Evolutionary conservation across 176 grass and related monocot genomes (phyloP), one percentile per base, ranked within the genome.

Genomic region (Neostapfia colusana): DNA sequence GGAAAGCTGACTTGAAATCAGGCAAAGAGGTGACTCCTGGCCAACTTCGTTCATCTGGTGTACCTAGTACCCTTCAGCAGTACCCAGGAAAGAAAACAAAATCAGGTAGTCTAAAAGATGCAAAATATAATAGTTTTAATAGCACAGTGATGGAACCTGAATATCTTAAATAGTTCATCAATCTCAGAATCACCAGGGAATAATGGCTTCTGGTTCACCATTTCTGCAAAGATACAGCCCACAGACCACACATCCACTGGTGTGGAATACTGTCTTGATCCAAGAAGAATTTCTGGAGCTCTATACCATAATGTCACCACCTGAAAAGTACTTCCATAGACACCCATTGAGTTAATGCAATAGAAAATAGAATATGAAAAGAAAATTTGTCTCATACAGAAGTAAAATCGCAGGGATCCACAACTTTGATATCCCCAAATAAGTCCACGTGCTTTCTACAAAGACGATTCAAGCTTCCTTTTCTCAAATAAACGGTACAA

Each of bases 151-250:
- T 61, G 9, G 45, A 84, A 97, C 93, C 93, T 97, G 88, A 97
- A 97, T 81, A 97, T 97, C 75, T 87, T 97, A 82, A 97, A 97
- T 48, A 97, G 50, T 76, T 97, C 90, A 54, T 97, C 93, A 9
- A 97, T 97, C 81, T 97, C 93, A 63, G 93, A 97, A 74, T 97
- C 93, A 51, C 93, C 93, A 60, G 93, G 93, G 50, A 97, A 93
- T 67, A 97, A 57, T 45, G 93, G 90, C 16, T 82, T 84, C 79
- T 88, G 87, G 83, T 89, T 97, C 64, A 93, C 93, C 93, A 97
- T 97, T 87, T 97, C 93, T 2, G 93, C 93, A 84, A 97, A 97
- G 49, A 97, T 97, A 83, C 93, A 97, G 10, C 93, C 93, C 26
- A 93, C 93, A 12, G 93, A 97, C 93, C 93, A 97, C 28, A 97